phyloP scores from a whole-genome alignment of 2,329 filamentous ascomycete species.

The Ascosphaera apis region DNA sequence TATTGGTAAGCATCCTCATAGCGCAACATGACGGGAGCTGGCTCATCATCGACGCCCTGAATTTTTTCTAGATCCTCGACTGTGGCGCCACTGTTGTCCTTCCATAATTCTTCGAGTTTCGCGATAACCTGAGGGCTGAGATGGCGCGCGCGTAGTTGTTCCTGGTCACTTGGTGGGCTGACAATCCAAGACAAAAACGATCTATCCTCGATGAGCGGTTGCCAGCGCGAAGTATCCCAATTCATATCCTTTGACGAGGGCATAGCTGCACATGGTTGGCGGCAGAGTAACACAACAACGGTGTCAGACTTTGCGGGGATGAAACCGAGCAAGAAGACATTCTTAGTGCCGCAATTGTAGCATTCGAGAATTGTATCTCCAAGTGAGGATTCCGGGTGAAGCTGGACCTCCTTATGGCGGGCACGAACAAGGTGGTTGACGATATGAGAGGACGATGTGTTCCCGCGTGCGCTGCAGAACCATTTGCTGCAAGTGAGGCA shows the following conservation, averaged over 20 bases:
- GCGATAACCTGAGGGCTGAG: constrained; percentile 86
- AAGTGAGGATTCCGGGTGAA: constrained; percentile 77
- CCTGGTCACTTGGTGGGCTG: constrained; percentile 65
- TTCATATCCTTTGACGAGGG: constrained; percentile 98
- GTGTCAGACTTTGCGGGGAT: constrained; percentile 98
- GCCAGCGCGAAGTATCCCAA: constrained; percentile 96
- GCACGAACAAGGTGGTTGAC: constrained; percentile 95
- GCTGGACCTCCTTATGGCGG: constrained; percentile 93
- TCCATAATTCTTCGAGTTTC: constrained; percentile 96
- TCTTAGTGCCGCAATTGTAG: constrained; percentile 99
- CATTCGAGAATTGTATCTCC: constrained; percentile 95
- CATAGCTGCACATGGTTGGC: constrained; percentile 84
- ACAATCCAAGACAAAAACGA: constrained; percentile 92
- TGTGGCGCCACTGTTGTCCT: constrained; percentile 73
- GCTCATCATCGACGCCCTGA: constrained; percentile 80
- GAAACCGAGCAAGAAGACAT: constrained; percentile 90
- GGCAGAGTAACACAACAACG: constrained; percentile 86
- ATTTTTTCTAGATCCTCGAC: constrained; percentile 81
- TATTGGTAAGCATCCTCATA: constrained; percentile 98
- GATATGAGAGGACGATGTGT: constrained; percentile 90
- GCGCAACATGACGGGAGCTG: constrained; percentile 69
- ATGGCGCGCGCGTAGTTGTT: constrained; percentile 86
- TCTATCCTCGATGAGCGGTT: constrained; percentile 88
- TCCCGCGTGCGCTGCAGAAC: constrained; percentile 96
- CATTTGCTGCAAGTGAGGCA: constrained; percentile 91